phyloP scores from a whole-genome alignment of 352 stramenopile genomes.

The Phytophthora pistaciae region DNA sequence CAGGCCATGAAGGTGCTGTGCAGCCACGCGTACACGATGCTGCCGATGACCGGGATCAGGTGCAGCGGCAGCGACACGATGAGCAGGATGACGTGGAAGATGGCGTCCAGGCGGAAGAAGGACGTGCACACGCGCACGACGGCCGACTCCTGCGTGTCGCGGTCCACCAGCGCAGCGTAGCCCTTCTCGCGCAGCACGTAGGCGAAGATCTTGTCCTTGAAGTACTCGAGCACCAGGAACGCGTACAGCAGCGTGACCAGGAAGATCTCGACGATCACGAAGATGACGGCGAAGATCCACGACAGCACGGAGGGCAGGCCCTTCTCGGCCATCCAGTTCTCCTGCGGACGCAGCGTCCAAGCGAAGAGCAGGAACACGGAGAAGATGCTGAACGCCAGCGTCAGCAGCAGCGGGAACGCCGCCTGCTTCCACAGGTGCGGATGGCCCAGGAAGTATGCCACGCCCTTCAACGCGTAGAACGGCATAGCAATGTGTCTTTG shows the following conservation, averaged over 20 bases:
- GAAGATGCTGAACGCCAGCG: constrained; percentile 52
- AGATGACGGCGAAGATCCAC: constrained; percentile 59
- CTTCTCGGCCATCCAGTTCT: constrained; percentile 41
- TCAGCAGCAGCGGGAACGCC: constrained; percentile 60
- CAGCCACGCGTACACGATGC: constrained; percentile 63
- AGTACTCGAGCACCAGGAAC: constrained; percentile 56
- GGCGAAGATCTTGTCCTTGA: constrained; percentile 68
- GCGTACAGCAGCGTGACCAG: constrained; percentile 58
- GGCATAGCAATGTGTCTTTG: constrained; percentile 25
- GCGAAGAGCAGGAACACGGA: constrained; percentile 59
- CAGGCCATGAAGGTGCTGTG: constrained; percentile 64
- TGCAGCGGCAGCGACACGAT: constrained; percentile 65
- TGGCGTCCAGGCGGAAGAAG: constrained; percentile 57
- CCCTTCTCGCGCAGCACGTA: constrained; percentile 53
- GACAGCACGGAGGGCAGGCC: constrained; percentile 47
- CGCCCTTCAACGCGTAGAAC: constrained; percentile 52
- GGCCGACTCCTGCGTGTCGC: constrained; percentile 41
- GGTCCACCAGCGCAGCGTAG: constrained; percentile 39
- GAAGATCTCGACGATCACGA: constrained; percentile 70
- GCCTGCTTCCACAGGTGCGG: constrained; percentile 57
- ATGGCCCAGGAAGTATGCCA: constrained; percentile 59
- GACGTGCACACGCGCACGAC: constrained; percentile 46
- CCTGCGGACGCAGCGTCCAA: constrained; percentile 51
- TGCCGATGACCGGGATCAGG: constrained; percentile 64
- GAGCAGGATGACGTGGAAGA: constrained; percentile 54